Evolutionary conservation across 1,284 basidiomycete species (phyloP), one percentile per base, ranked within the genome.

Genomic region (Malassezia globosa): DNA sequence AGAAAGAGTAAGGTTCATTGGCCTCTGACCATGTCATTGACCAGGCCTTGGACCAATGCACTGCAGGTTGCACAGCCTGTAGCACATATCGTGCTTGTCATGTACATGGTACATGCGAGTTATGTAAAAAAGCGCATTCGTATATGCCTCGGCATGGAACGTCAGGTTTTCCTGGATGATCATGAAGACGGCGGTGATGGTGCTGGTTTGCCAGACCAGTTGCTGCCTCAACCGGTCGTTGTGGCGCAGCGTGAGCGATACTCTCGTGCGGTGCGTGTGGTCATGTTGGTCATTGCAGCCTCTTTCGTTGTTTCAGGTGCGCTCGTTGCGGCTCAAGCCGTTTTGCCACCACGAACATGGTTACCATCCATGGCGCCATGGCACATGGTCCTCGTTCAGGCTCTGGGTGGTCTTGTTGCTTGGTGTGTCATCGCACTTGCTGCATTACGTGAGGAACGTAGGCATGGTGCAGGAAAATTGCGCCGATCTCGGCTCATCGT

Each of bases 321-420:
- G 11, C 54, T 68, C 27, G 56, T 71, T 38, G 62, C 64, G 24
- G 50, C 66, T 24, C 49, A 59, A 11, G 66, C 63, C 16, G 63
- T 66, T n/a, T 31, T 71, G 18, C 64, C 66, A 8, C 55, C 56
- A 1, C 52, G 59, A 19, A 29, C 51, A 24, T 71, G 66, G 66
- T 56, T 60, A 25, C 64, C 66, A 1, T 53, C 59, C 22, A 41
- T 61, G 31, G 25, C 46, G 1, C 48, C 54, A 11, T 71, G 63
- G 63, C 34, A 42, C 8, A 55, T 45, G n/a, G 33, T 67, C 38
- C 59, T 64, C 31, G 42, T 64, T 5, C 63, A 65, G 31, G 54
- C 60, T 3, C 51, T 66, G 7, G 57, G 60, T 14, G 66, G 63
- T 22, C 40, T 63, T 6, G 41, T 67, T 11, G 63, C 55, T 1